A percentile compares a stretch with the other conserved stretches of the same genome.
phyloP scores from a whole-genome alignment of 23 red algal genomes.

The Gracilariopsis chorda region DNA sequence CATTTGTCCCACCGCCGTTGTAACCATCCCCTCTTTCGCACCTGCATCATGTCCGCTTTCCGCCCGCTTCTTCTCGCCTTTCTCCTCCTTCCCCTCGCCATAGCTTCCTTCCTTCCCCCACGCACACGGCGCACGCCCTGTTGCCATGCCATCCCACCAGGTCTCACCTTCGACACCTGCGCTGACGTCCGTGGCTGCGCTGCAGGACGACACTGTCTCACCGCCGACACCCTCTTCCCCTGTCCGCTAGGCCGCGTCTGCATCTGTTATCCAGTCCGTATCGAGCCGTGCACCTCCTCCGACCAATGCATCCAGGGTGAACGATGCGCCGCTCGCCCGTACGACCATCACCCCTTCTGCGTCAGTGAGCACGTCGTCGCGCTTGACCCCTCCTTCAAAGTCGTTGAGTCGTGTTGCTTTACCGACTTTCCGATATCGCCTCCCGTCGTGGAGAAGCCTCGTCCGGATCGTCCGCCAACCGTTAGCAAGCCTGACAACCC shows the following conservation, averaged over 20 bases:
- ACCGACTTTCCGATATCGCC: not conserved
- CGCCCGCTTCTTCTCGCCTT: no score
- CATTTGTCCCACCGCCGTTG: no score
- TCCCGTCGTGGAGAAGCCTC: not conserved
- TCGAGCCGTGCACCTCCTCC: not conserved
- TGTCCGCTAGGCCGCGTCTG: not conserved
- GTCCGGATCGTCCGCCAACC: not conserved
- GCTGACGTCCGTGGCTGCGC: not conserved
- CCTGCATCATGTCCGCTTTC: no score
- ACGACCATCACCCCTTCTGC: not conserved
- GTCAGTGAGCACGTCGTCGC: not conserved
- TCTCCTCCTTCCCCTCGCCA: no score
- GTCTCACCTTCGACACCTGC: constrained; percentile 10
- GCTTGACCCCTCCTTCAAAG: not conserved
- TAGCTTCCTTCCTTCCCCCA: no score
- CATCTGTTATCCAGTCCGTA: not conserved
- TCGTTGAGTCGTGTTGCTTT: not conserved
- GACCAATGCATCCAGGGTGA: not conserved
- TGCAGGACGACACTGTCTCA: not conserved
- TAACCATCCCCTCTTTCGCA: no score
- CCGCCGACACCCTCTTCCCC: not conserved
- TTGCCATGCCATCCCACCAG: not conserved
- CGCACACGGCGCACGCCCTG: no score
- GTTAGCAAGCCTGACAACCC: not conserved
- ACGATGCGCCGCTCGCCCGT: not conserved